A percentile compares a stretch with the other conserved stretches of the same genome.
Conservation (phyloP, 345 rosid species). For the Eucalyptus polyanthemos region DNA sequence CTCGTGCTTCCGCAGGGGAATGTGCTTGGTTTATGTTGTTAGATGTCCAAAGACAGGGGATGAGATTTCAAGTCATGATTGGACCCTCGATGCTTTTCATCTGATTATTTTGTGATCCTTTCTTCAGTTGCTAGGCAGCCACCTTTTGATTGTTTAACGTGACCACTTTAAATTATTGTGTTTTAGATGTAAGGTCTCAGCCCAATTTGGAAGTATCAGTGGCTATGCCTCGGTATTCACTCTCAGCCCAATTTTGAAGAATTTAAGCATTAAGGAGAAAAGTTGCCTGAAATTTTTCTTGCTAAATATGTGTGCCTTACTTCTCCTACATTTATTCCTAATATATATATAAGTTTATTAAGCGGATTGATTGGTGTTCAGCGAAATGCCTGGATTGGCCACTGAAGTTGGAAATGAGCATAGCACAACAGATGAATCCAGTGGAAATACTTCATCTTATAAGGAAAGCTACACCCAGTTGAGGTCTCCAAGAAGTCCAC, state of each 20-base stretch:
- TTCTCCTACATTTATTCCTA: not conserved
- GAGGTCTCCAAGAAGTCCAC: constrained; percentile 6
- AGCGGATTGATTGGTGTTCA: not conserved
- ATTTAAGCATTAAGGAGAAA: not conserved
- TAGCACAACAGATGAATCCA: not conserved
- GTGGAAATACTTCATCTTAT: not conserved
- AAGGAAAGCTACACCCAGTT: not conserved
- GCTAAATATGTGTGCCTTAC: not conserved
- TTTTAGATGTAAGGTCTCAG: not conserved
- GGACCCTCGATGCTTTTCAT: not conserved
- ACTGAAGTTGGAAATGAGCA: not conserved
- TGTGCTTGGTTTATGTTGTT: not conserved
- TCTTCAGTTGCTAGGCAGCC: not conserved
- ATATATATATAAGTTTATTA: not conserved
- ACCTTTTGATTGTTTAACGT: not conserved
- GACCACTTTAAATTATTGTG: not conserved
- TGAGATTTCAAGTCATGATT: not conserved
- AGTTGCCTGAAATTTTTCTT: not conserved
- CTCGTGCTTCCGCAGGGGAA: not conserved
- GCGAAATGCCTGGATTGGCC: not conserved
- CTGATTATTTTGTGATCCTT: not conserved
- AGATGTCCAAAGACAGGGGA: not conserved
- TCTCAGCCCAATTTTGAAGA: not conserved
- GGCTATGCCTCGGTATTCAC: not conserved
- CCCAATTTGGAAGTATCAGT: not conserved